Evolutionary conservation across 768 basidiomycete genomes (phyloP).

Genomic region (Tylopilus sp.): DNA sequence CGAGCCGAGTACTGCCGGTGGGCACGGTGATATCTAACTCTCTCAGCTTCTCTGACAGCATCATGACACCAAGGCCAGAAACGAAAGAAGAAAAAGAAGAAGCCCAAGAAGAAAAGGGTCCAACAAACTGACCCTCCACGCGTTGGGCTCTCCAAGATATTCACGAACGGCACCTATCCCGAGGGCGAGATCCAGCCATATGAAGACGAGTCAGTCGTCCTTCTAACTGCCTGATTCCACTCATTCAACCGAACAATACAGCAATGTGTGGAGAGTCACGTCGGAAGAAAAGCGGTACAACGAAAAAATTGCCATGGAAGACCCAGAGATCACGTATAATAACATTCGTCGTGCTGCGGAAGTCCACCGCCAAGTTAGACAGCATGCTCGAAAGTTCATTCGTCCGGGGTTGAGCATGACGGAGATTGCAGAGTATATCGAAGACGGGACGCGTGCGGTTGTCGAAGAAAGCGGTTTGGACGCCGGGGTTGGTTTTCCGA

Average conservation of each 20-base stretch:
- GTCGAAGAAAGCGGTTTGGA: constrained; percentile 90
- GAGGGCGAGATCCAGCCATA: constrained; percentile 92
- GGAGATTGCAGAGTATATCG: constrained; percentile 90
- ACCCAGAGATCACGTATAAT: constrained; percentile 83
- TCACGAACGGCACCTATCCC: constrained; percentile 81
- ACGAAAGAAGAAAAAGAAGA: constrained; percentile 95
- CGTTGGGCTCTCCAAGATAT: constrained; percentile 84
- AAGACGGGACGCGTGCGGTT: constrained; percentile 84
- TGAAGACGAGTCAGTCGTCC: constrained; percentile 74
- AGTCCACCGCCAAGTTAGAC: constrained; percentile 90
- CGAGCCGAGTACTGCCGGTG: constrained; percentile 26
- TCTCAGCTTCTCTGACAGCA: not conserved
- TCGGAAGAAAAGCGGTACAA: constrained; percentile 85
- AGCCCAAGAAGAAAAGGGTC: constrained; percentile 78
- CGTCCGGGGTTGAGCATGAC: constrained; percentile 93
- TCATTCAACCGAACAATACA: constrained; percentile 30
- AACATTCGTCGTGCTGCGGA: constrained; percentile 91
- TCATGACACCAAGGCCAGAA: constrained; percentile 46
- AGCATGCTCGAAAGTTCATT: constrained; percentile 77
- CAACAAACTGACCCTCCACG: constrained; percentile 92
- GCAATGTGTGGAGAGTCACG: constrained; percentile 84
- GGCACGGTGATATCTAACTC: constrained; percentile 4
- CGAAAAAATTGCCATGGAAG: constrained; percentile 75
- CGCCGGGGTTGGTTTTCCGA: constrained; percentile 92
- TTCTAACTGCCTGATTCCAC: not conserved